phyloP scores from a whole-genome alignment of 2,329 filamentous ascomycete genomes.

The Arthroderma sp. region DNA sequence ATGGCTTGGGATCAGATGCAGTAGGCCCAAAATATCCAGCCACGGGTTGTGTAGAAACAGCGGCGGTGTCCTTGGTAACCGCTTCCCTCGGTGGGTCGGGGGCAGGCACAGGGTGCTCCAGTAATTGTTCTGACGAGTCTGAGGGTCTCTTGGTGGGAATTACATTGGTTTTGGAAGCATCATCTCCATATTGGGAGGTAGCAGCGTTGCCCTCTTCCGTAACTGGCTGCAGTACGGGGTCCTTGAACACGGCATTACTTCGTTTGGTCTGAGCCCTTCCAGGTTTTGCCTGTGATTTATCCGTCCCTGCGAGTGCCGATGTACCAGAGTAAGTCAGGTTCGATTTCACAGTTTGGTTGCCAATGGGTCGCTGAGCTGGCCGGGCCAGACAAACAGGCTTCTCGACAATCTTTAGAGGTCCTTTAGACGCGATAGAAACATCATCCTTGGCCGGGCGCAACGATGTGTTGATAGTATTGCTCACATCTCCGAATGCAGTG shows the following conservation, averaged over 20 bases:
- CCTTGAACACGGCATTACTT: conserved; percentile 27
- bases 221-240: conserved; percentile 1
- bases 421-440: conserved; percentile 36
- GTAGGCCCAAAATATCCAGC: no score
- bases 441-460: conserved; percentile 42
- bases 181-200: background rate
- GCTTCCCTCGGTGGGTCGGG: background rate
- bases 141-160: no score
- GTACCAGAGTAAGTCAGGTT: background rate
- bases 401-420: conserved; percentile 20
- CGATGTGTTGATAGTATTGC: conserved; percentile 44
- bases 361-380: conserved; percentile 48
- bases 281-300: conserved; percentile 17
- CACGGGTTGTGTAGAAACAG: no score
- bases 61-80: background rate
- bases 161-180: background rate
- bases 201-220: background rate
- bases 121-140: no score
- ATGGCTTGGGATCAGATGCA: no score
- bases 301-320: conserved; percentile 18
- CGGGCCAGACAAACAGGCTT: conserved; percentile 36
- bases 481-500: conserved; percentile 69
- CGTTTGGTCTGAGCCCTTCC: conserved; percentile 41
- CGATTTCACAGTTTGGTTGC: background rate
- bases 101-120: background rate